Percentiles rank a stretch among this genome's conserved stretches.
phyloP scores from a whole-genome alignment of 2,329 filamentous ascomycete species.

The Sarocladium kiliense region DNA sequence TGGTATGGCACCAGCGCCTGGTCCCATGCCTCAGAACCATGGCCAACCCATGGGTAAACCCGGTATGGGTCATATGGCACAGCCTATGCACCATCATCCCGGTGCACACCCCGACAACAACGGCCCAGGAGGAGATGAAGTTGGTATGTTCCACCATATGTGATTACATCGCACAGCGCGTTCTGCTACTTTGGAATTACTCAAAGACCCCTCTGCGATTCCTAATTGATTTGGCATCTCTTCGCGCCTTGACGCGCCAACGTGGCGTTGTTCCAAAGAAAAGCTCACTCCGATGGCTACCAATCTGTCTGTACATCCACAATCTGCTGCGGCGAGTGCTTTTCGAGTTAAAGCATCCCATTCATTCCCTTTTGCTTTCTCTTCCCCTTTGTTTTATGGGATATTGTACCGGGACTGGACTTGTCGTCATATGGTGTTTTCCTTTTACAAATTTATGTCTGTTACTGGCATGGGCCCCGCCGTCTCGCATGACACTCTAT shows the following conservation, averaged over 20 bases:
- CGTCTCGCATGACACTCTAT: not conserved
- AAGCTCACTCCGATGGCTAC: conserved; percentile 5
- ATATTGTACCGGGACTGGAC: conserved; percentile 1
- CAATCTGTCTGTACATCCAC: not conserved
- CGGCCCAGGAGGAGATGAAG: conserved; percentile 70
- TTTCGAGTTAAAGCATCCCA: not conserved
- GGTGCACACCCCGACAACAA: conserved; percentile 41
- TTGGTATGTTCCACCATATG: conserved; percentile 98
- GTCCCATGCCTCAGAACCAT: conserved; percentile 55
- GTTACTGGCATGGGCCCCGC: not conserved
- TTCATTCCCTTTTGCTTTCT: not conserved
- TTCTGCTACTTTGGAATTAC: conserved; percentile 1
- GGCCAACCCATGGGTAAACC: conserved; percentile 58
- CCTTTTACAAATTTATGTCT: conserved; percentile 1
- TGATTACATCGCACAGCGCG: conserved; percentile 47
- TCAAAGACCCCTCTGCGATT: not conserved
- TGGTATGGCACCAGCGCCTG: conserved; percentile 58
- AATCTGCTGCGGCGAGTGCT: not conserved
- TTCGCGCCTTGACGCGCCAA: not conserved
- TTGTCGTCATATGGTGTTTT: conserved; percentile 2
- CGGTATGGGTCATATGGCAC: conserved; percentile 61
- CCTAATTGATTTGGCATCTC: not conserved
- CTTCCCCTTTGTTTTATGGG: conserved; percentile 7
- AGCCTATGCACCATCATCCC: conserved; percentile 58
- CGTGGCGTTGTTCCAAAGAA: not conserved